Evolutionary conservation across 2,329 filamentous ascomycete genomes (phyloP).

Genomic region (Alternaria sp.): DNA sequence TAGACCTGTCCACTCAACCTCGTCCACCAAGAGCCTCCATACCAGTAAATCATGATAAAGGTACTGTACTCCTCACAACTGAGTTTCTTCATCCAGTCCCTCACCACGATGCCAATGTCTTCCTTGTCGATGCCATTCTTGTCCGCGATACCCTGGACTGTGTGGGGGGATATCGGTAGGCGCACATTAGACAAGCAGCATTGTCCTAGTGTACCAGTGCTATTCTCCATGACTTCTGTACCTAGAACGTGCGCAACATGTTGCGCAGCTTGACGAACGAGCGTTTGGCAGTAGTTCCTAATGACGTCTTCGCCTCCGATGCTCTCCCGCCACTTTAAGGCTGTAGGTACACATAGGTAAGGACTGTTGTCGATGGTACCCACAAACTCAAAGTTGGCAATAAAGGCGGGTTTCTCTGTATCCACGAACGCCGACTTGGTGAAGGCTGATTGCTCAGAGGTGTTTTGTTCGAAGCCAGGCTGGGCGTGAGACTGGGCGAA

Average conservation of each 20-base stretch:
- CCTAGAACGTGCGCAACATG: conserved; percentile 69
- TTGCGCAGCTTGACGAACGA: conserved; percentile 71
- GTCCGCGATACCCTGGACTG: conserved; percentile 34
- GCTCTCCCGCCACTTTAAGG: conserved; percentile 73
- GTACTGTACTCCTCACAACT: conserved; percentile 70
- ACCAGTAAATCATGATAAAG: conserved; percentile 71
- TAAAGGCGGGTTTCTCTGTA: conserved; percentile 66
- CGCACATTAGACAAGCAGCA: conserved; percentile 78
- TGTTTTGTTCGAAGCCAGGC: conserved; percentile 7
- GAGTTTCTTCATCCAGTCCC: conserved; percentile 52
- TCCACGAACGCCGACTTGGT: conserved; percentile 19
- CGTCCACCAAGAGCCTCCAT: conserved; percentile 71
- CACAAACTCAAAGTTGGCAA: conserved; percentile 76
- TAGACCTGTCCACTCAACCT: conserved; percentile 85
- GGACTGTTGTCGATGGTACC: conserved; percentile 78
- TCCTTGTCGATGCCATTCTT: conserved; percentile 31
- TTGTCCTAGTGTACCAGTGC: conserved; percentile 65
- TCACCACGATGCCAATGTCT: conserved; percentile 42
- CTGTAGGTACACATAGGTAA: conserved; percentile 75
- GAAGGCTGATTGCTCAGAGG: conserved; percentile 7
- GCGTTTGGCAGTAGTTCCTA: conserved; percentile 65
- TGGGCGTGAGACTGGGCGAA: conserved; percentile 12
- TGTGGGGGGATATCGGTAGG: conserved; percentile 67
- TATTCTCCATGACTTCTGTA: conserved; percentile 76
- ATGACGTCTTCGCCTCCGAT: conserved; percentile 79